These are phyloP conservation scores for Carex arenaria DNA, from an alignment of 202 grass and related monocot species.

Conservation along the genomic window DNA sequence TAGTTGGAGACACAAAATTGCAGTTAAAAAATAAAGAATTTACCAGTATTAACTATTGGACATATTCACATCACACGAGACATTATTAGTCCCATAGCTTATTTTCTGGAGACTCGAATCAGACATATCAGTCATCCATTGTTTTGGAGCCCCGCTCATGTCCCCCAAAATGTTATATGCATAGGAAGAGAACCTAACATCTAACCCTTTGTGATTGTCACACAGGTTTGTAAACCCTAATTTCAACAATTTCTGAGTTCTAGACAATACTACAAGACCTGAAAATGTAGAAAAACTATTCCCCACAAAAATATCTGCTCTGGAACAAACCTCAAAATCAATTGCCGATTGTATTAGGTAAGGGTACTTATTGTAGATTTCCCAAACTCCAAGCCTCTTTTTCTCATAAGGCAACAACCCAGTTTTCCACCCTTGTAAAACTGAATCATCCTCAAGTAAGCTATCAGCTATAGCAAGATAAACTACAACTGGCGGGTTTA, in stretches of 20 bases:
- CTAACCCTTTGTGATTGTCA: conserved; percentile 1
- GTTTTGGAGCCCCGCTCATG: conserved; percentile 45
- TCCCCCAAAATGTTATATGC: conserved; percentile 81
- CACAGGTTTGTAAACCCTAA: conserved; percentile 61
- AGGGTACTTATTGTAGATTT: conserved; percentile 64
- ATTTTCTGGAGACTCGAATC: conserved; percentile 57
- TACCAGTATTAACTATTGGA: conserved; percentile 2
- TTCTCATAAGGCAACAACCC: conserved; percentile 86
- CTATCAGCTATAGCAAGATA: conserved; percentile 93
- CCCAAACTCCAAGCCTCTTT: conserved; percentile 75
- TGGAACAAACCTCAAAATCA: conserved; percentile 86
- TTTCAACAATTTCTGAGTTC: conserved; percentile 66
- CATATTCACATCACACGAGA: conserved; percentile 64
- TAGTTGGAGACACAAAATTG: neutral
- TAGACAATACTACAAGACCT: conserved; percentile 73
- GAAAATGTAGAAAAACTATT: conserved; percentile 99
- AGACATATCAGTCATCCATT: conserved; percentile 87
- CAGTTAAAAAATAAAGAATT: neutral
- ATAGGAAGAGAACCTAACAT: conserved; percentile 54
- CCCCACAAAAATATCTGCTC: conserved; percentile 81
- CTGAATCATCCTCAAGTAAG: conserved; percentile 81
- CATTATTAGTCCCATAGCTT: conserved; percentile 81
- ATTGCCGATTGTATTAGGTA: conserved; percentile 98
- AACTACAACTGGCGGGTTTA: conserved; percentile 52
- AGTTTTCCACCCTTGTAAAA: conserved; percentile 85